Conservation (phyloP, 805 yeast species). For the Pichia scutulata region DNA sequence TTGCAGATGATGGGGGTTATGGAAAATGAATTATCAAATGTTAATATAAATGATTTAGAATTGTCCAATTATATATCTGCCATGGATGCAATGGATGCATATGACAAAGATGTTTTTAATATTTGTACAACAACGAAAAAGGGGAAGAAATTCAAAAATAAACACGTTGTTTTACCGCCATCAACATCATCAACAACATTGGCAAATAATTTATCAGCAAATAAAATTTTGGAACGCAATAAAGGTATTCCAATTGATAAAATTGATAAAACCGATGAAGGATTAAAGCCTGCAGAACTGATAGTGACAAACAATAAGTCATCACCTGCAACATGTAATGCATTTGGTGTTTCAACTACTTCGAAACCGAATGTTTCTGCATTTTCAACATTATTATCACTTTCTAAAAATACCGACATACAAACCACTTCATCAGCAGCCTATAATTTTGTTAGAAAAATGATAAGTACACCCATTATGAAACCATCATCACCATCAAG, state of each 20-base stretch:
- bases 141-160: background rate
- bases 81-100: slow-evolving; percentile 54
- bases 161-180: background rate
- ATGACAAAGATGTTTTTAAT: slow-evolving; percentile 53
- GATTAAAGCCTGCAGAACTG: slow-evolving; percentile 18
- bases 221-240: background rate
- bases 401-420: slow-evolving; percentile 23
- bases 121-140: slow-evolving; percentile 1
- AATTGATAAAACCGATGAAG: background rate
- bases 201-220: background rate
- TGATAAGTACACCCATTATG: slow-evolving; percentile 26
- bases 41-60: slow-evolving; percentile 55
- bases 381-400: slow-evolving; percentile 30
- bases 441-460: slow-evolving; percentile 25
- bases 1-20: slow-evolving; percentile 97
- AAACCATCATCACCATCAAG: slow-evolving; percentile 15
- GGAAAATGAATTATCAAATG: slow-evolving; percentile 77
- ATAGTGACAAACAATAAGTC: slow-evolving; percentile 19
- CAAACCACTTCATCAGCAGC: slow-evolving; percentile 19
- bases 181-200: background rate
- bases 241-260: background rate
- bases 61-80: slow-evolving; percentile 31
- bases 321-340: slow-evolving; percentile 28
- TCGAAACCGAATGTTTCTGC: slow-evolving; percentile 32
- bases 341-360: slow-evolving; percentile 29